phyloP scores from a whole-genome alignment of 495 filamentous ascomycete genomes.

The Lasiosphaeriaceae sp. region DNA sequence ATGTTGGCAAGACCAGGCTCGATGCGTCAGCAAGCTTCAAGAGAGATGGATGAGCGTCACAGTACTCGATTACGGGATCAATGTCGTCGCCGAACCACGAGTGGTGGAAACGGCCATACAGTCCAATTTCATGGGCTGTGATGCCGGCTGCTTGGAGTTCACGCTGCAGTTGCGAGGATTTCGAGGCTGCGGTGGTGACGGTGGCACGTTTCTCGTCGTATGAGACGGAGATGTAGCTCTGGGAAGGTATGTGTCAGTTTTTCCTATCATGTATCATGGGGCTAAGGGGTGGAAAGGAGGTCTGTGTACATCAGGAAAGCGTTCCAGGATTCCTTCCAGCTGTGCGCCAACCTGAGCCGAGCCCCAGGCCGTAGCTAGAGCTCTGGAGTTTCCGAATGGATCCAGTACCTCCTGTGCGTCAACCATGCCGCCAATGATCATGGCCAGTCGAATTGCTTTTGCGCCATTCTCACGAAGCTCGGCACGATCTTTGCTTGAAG shows the following conservation, averaged over 20 bases:
- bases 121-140: conserved; percentile 24
- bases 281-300: background rate
- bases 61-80: background rate
- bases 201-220: conserved; percentile 40
- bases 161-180: conserved; percentile 19
- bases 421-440: background rate
- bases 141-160: conserved; percentile 37
- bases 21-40: conserved; percentile 40
- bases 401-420: background rate
- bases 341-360: background rate
- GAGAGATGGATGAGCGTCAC: conserved; percentile 16
- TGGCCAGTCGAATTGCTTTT: background rate
- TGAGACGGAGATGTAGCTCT: conserved; percentile 44
- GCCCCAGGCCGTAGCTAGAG: background rate
- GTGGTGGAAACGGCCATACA: conserved; percentile 40
- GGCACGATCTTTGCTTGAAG: conserved; percentile 13
- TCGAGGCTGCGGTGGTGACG: conserved; percentile 28
- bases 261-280: background rate
- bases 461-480: background rate
- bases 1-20: conserved; percentile 10
- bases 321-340: background rate
- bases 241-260: conserved; percentile 18
- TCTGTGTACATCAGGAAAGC: background rate
- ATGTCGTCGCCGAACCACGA: background rate
- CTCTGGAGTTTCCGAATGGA: background rate